These are phyloP conservation scores for Panicum virgatum DNA, from an alignment of 202 grass and related monocot genomes.

Conservation along the genomic window DNA sequence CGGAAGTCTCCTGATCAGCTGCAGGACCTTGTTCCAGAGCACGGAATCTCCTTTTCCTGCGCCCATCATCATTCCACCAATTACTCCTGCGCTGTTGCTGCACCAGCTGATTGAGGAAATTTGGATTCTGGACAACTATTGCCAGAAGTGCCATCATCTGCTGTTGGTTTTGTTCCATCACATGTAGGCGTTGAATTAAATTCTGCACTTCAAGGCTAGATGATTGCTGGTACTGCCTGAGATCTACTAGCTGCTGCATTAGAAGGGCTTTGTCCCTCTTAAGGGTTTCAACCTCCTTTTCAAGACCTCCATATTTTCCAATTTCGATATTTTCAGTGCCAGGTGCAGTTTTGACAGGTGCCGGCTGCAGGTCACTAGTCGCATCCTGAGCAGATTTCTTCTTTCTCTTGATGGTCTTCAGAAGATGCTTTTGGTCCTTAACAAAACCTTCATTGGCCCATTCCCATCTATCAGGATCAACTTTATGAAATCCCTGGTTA, in stretches of 20 bases:
- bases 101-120: conserved; percentile 56
- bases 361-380: conserved; percentile 25
- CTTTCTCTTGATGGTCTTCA: conserved; percentile 69
- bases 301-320: conserved; percentile 63
- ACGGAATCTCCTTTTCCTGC: conserved; percentile 65
- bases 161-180: conserved; percentile 75
- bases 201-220: conserved; percentile 67
- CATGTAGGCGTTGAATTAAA: conserved; percentile 51
- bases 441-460: conserved; percentile 71
- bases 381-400: conserved; percentile 47
- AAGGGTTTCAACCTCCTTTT: conserved; percentile 67
- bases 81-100: conserved; percentile 50
- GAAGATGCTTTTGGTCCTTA: conserved; percentile 62
- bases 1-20: conserved; percentile 41
- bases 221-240: conserved; percentile 61
- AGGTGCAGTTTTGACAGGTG: conserved; percentile 52
- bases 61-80: conserved; percentile 50
- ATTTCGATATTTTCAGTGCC: conserved; percentile 64
- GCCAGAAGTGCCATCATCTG: conserved; percentile 81
- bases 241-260: conserved; percentile 73
- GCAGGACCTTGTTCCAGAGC: conserved; percentile 43
- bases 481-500: conserved; percentile 65
- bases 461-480: conserved; percentile 68
- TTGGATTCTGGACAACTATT: conserved; percentile 62
- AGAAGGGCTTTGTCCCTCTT: conserved; percentile 77